Percentiles rank a stretch among this genome's conserved stretches.
phyloP scores from a whole-genome alignment of 345 rosid genomes.

The Acer negundo region DNA sequence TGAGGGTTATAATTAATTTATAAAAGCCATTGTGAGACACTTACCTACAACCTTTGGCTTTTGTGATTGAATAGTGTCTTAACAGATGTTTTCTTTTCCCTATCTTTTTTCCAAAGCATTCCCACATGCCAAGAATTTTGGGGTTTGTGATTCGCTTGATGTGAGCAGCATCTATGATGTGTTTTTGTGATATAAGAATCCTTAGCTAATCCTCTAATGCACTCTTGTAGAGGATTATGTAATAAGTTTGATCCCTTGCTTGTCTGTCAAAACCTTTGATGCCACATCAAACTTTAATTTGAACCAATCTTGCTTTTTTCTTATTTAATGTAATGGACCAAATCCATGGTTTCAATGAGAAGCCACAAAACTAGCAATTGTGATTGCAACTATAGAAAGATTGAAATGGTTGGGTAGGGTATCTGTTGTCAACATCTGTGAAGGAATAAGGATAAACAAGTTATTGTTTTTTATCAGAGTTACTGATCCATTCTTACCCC shows the following conservation, averaged over 20 bases:
- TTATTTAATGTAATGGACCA: not conserved
- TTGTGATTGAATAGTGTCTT: too few species aligned
- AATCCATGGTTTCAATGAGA: not conserved
- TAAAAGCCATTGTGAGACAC: not conserved
- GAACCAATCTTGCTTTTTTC: not conserved
- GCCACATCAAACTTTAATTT: not conserved
- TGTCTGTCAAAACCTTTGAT: not conserved
- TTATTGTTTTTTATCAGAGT: not conserved
- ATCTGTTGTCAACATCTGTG: not conserved
- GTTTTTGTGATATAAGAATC: not conserved
- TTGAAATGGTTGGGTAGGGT: not conserved
- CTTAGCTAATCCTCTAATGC: not conserved
- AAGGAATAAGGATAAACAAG: not conserved
- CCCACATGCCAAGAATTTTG: not conserved
- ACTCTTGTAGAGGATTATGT: not conserved
- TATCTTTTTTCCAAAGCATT: not conserved
- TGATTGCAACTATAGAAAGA: not conserved
- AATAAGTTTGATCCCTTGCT: not conserved
- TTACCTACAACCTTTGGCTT: too few species aligned
- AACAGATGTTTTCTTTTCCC: not conserved
- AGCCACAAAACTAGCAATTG: not conserved
- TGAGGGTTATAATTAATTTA: not conserved
- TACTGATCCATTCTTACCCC: not conserved
- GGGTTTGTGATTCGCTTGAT: not conserved
- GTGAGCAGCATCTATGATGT: not conserved